Evolutionary conservation across 2,329 filamentous ascomycete species (phyloP).

Genomic region (Elsinoe arachidis): DNA sequence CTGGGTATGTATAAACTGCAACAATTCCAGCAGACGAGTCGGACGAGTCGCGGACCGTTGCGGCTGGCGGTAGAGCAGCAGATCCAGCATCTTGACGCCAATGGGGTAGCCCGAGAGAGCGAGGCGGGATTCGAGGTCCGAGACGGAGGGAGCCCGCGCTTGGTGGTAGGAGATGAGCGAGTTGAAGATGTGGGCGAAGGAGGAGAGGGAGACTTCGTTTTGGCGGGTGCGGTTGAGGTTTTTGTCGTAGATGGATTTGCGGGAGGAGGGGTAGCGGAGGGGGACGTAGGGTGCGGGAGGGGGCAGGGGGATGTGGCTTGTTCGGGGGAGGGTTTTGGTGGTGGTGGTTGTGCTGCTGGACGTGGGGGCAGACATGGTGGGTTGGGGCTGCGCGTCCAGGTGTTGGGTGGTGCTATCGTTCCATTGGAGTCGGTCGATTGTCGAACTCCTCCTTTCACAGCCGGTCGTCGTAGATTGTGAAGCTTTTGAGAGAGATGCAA

Average conservation of each 20-base stretch:
- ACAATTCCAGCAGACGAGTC: constrained; percentile 77
- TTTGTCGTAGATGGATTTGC: constrained; percentile 96
- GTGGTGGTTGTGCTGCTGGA: not conserved
- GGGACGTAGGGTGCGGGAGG: constrained; percentile 38
- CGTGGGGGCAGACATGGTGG: not conserved
- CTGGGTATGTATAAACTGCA: constrained; percentile 90
- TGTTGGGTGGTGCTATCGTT: not conserved
- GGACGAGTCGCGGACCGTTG: constrained; percentile 61
- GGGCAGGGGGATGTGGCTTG: constrained; percentile 21
- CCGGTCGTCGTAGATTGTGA: too few species aligned
- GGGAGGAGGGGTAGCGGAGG: constrained; percentile 80
- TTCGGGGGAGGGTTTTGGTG: constrained; percentile 2
- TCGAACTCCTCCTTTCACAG: not conserved
- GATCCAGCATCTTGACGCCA: constrained; percentile 87
- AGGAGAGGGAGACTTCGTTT: constrained; percentile 80
- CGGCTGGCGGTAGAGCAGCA: constrained; percentile 77
- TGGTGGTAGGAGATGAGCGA: constrained; percentile 98
- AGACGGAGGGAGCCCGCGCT: constrained; percentile 78
- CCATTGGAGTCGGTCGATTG: not conserved
- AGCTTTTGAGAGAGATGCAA: too few species aligned
- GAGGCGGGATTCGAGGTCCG: constrained; percentile 63
- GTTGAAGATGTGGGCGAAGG: constrained; percentile 91
- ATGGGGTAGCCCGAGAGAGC: constrained; percentile 66
- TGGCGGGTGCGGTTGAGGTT: constrained; percentile 85
- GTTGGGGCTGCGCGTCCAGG: not conserved